Conservation (phyloP, 129 eudicot species). For the Oenanthe sinensis region DNA sequence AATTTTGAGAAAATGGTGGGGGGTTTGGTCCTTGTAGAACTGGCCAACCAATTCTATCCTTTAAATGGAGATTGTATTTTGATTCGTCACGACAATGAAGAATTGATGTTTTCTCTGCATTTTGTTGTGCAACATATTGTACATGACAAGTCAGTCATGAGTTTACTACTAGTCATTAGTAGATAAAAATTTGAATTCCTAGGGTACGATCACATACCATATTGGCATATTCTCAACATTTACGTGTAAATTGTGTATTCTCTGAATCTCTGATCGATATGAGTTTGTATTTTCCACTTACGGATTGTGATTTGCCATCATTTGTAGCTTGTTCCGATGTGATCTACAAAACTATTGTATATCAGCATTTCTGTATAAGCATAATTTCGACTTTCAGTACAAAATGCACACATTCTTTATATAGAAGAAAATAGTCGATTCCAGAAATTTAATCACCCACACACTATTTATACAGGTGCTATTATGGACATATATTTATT, state of each 20-base stretch:
- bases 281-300: not conserved
- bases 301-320: not conserved
- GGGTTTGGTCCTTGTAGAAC: not conserved
- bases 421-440: not conserved
- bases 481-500: not conserved
- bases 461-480: not conserved
- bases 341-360: too few relatives aligned
- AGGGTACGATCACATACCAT: not conserved
- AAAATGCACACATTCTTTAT: too few relatives aligned
- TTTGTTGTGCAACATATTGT: not conserved
- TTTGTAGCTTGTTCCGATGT: not conserved
- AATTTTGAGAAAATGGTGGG: slow-evolving; percentile 3
- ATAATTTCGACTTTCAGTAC: too few relatives aligned
- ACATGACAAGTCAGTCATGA: not conserved
- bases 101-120: not conserved
- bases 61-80: not conserved
- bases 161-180: not conserved
- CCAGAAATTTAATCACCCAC: not conserved
- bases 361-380: not conserved
- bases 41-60: not conserved
- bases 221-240: not conserved
- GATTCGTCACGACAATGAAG: not conserved
- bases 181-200: not conserved
- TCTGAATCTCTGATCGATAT: not conserved
- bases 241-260: not conserved